These are phyloP conservation scores for Geoglossum cookeanum DNA, from an alignment of 2,329 filamentous ascomycete species.

Conservation along the genomic window DNA sequence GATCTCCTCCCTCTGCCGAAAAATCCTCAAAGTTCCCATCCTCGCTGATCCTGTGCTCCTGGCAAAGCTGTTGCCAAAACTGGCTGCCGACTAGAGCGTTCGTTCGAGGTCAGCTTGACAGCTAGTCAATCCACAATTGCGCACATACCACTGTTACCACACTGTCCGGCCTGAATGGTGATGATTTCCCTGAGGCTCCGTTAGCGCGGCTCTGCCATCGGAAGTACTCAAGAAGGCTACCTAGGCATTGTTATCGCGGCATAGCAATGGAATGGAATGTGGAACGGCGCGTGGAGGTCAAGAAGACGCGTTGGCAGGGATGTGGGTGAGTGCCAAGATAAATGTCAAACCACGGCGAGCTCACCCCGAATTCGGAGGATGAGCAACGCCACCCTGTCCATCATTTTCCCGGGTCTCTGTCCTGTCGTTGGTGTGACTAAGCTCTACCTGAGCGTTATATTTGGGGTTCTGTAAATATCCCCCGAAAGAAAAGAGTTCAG, in stretches of 20 bases:
- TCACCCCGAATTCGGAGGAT: too few species aligned
- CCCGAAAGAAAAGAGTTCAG: too few species aligned
- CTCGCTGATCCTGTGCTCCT: conserved; percentile 93
- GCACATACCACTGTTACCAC: conserved; percentile 90
- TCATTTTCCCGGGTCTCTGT: too few species aligned
- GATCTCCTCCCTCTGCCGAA: conserved; percentile 89
- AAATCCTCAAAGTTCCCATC: conserved; percentile 96
- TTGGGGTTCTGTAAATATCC: too few species aligned
- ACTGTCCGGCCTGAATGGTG: conserved; percentile 96
- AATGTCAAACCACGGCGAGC: too few species aligned
- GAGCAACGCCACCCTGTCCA: too few species aligned
- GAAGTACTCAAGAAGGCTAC: neutral
- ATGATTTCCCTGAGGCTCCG: conserved; percentile 70
- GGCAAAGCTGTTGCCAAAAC: conserved; percentile 97
- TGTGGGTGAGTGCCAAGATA: neutral
- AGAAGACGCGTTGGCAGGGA: neutral
- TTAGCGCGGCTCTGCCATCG: neutral
- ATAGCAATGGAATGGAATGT: neutral
- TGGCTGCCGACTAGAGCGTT: conserved; percentile 66
- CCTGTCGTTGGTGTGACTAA: too few species aligned
- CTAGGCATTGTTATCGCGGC: conserved; percentile 1
- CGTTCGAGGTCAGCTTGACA: conserved; percentile 3
- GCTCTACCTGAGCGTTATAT: too few species aligned
- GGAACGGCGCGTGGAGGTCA: neutral
- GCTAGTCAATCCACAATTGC: conserved; percentile 10